Conservation (phyloP, 768 basidiomycete genomes). For the Lentinus brumalis region DNA sequence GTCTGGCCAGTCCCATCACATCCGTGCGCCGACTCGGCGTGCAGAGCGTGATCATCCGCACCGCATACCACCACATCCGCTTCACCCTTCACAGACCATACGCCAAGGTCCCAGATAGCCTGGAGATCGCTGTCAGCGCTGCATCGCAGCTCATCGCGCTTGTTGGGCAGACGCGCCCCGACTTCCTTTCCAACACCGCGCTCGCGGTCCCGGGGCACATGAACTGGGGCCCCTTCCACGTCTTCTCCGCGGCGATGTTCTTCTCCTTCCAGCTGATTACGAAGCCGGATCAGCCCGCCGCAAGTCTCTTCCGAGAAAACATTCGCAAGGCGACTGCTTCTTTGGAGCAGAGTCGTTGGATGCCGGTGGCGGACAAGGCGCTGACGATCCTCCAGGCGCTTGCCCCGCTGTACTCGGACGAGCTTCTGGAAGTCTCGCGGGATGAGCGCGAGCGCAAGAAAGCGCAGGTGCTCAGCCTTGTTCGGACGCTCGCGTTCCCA, state of each 20-base stretch:
- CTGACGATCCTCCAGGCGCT: conserved; percentile 70
- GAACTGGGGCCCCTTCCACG: conserved; percentile 82
- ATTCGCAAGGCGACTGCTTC: conserved; percentile 69
- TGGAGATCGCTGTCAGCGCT: conserved; percentile 74
- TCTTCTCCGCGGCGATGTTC: conserved; percentile 87
- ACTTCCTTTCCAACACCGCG: conserved; percentile 65
- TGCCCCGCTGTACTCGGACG: conserved; percentile 70
- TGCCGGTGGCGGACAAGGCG: conserved; percentile 74
- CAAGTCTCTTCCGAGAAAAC: conserved; percentile 72
- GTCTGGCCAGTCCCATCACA: conserved; percentile 63
- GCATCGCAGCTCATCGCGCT: conserved; percentile 80
- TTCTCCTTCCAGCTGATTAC: conserved; percentile 88
- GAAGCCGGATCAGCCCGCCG: conserved; percentile 78
- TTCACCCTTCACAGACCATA: conserved; percentile 85
- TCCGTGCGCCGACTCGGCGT: conserved; percentile 70
- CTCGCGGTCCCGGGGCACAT: conserved; percentile 77
- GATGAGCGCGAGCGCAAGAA: conserved; percentile 63
- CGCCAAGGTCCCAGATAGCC: conserved; percentile 47
- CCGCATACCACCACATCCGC: conserved; percentile 79
- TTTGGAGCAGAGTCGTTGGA: conserved; percentile 64
- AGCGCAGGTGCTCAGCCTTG: conserved; percentile 60
- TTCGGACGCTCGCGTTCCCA: conserved; percentile 80
- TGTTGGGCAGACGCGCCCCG: conserved; percentile 73
- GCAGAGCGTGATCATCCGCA: conserved; percentile 79
- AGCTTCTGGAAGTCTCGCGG: conserved; percentile 51